Conservation (phyloP, 2,329 filamentous ascomycete species). For the Fusarium secorum region DNA sequence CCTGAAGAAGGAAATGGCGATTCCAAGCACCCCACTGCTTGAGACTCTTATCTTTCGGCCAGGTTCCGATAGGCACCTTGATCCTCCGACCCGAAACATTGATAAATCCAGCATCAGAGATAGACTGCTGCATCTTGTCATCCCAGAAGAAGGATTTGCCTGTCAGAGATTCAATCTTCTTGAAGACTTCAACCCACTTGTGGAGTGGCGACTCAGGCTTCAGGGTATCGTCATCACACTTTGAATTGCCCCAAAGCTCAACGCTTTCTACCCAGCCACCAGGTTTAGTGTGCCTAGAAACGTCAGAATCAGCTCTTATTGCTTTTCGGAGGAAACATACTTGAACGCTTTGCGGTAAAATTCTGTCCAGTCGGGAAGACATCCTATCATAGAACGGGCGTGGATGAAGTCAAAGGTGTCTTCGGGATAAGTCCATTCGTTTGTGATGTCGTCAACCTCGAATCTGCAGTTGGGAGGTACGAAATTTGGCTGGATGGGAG, state of each 20-base stretch:
- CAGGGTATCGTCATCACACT: conserved; percentile 41
- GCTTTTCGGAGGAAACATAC: conserved; percentile 41
- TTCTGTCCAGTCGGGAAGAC: conserved; percentile 60
- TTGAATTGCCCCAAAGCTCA: conserved; percentile 28
- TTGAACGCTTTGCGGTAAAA: conserved; percentile 57
- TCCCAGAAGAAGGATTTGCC: conserved; percentile 29
- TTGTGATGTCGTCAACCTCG: conserved; percentile 68
- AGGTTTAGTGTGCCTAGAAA: conserved; percentile 11
- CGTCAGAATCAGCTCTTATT: conserved; percentile 42
- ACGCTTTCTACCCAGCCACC: conserved; percentile 35
- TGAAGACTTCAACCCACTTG: conserved; percentile 15
- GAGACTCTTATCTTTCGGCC: conserved; percentile 44
- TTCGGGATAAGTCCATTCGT: conserved; percentile 55
- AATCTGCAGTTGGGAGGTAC: conserved; percentile 70
- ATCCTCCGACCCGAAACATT: conserved; percentile 24
- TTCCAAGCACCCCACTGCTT: conserved; percentile 42
- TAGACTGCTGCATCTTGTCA: conserved; percentile 2
- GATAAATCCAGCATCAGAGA: conserved; percentile 33
- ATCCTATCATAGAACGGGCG: conserved; percentile 61
- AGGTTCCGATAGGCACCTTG: conserved; percentile 38
- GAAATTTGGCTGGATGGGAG: conserved; percentile 64
- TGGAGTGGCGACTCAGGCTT: conserved; percentile 4
- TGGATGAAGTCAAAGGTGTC: conserved; percentile 66
- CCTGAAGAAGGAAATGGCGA: conserved; percentile 34
- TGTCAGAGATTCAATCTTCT: conserved; percentile 7